Evolutionary conservation across 2,329 filamentous ascomycete genomes (phyloP), one percentile per base, ranked within the genome.

Genomic region (Orbilia quercus): DNA sequence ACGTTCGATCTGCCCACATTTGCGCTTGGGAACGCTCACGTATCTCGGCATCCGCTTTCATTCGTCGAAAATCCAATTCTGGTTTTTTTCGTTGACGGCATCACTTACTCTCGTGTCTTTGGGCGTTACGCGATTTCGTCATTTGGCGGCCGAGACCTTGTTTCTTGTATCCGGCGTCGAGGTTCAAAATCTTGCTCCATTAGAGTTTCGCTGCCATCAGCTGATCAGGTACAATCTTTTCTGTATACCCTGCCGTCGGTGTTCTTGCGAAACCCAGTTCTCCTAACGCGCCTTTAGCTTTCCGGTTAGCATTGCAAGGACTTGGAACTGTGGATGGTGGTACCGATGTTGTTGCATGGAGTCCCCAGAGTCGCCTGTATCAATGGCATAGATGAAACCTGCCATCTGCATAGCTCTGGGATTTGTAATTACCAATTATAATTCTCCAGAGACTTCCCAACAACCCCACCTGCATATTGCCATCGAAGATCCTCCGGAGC

Each of bases 1-100:
- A 1, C 9, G 53, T 34, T 59, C 44, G 23, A 36, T n/a, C 25
- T 16, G 45, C 55, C 55, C 40, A 47, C 40, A 11, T 16, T 34
- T 40, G 20, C 14, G 53, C 53, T 57, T 44, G 38, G 14, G n/a
- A 28, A 40, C 16, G 53, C 38, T 42, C 38, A 38, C 42, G 48
- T 16, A 48, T 23, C 55, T 59, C 55, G 42, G 40, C 25, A 16
- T 36, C 34, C 42, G 23, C 12, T 59, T 47, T 59, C 42, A 59
- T 59, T 59, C 31, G 55, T 48, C 22, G 55, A 48, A 47, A 36
- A 18, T 14, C 44, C 55, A 25, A 48, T 59, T 59, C 42, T 59
- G 25, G 23, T 22, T 59, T 59, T 16, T 53, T 14, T 36, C 11
- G 31, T 57, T 44, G 36, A 57, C 53, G 38, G 53, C 38, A 57